Conservation (phyloP, 176 grass and related monocot genomes). For the Dactylis glomerata region DNA sequence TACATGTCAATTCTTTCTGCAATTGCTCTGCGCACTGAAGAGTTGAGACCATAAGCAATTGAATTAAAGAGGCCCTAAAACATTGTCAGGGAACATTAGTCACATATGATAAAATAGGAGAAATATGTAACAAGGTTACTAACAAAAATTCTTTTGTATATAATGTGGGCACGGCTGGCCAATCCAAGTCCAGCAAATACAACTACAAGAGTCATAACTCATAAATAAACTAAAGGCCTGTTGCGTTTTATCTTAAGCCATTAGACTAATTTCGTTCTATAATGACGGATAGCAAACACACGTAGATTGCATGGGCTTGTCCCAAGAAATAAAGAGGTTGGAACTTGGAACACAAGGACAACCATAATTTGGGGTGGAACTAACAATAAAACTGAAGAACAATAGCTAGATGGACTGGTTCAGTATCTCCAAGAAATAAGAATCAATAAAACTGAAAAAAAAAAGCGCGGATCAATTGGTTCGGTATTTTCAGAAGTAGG, state of each 20-base stretch:
- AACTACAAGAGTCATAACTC: slow-evolving; percentile 4
- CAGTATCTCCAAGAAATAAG: background rate
- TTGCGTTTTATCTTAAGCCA: background rate
- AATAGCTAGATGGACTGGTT: background rate
- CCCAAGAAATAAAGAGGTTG: background rate
- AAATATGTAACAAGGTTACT: background rate
- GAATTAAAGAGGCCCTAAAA: slow-evolving; percentile 90
- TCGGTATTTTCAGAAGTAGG: background rate
- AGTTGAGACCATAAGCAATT: slow-evolving; percentile 93
- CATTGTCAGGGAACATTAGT: background rate
- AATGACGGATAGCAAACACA: background rate
- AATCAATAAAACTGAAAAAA: background rate
- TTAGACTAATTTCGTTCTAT: slow-evolving; percentile 16
- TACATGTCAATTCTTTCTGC: slow-evolving; percentile 76
- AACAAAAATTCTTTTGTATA: background rate
- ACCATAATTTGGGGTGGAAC: background rate
- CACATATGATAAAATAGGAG: background rate
- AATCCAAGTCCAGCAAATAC: background rate
- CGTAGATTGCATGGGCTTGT: background rate
- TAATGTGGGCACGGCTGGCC: background rate
- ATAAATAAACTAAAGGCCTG: background rate
- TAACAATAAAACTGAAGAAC: background rate
- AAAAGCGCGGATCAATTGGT: background rate
- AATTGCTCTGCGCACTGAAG: slow-evolving; percentile 86
- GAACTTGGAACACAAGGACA: background rate